Evolutionary conservation across 352 stramenopile genomes (phyloP).

Genomic region (Phytopythium montanum): DNA sequence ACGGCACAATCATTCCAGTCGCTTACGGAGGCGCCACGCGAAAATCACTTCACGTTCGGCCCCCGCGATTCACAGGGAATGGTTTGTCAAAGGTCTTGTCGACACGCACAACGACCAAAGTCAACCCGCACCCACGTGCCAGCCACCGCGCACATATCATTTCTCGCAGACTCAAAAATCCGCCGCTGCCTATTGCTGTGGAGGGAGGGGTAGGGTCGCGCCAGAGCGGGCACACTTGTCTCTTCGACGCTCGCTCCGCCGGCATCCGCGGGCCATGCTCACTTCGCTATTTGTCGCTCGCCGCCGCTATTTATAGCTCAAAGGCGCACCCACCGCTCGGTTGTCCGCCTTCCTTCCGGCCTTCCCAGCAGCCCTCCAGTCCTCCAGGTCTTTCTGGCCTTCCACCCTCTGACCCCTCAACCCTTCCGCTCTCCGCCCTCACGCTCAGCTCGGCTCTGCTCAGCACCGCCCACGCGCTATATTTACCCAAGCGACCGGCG

Average conservation of each 20-base stretch:
- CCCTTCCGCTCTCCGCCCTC: too few relatives aligned
- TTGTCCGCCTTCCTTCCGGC: not conserved
- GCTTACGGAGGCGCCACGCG: not conserved
- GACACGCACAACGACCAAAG: too few relatives aligned
- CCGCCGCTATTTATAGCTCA: not conserved
- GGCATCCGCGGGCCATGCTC: not conserved
- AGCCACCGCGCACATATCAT: not conserved
- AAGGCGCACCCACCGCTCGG: not conserved
- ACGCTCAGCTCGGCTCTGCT: not conserved
- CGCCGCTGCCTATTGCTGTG: not conserved
- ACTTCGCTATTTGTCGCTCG: conserved; percentile 3
- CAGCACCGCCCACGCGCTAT: not conserved
- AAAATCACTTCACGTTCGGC: not conserved
- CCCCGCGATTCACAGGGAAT: not conserved
- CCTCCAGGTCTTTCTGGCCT: too few relatives aligned
- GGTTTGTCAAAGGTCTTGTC: not conserved
- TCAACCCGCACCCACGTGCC: too few relatives aligned
- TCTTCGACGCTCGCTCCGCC: not conserved
- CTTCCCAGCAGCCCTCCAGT: not conserved
- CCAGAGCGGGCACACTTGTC: conserved; percentile 1
- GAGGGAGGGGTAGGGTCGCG: not conserved
- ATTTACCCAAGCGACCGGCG: not conserved
- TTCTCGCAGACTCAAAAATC: not conserved
- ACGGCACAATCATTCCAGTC: not conserved
- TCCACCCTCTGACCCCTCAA: too few relatives aligned